Base-by-base conservation (phyloP, 306 rosid species). In the Gillenia trifoliata region DNA sequence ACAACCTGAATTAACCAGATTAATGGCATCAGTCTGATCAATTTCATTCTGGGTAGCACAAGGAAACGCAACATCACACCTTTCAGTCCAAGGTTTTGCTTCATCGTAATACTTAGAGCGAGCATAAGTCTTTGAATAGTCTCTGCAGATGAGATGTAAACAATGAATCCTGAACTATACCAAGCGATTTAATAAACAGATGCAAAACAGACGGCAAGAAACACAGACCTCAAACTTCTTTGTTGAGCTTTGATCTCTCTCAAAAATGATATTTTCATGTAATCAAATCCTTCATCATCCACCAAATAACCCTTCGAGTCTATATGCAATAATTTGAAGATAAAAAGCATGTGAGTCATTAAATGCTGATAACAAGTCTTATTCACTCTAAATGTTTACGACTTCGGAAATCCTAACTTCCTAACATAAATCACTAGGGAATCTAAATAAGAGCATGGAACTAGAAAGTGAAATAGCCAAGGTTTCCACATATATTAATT, bases 231-330 rank as follows among this genome's bases (percentile, higher is more conserved):
- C 77, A 90, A 85, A 83, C 96, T 94, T 85, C 97, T 88, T 77
- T 94, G 93, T 76, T 94, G 97, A 72, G 91, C 85, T 82, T 94
- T 94, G 80, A 94, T 84, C 77, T 91, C 98, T 87, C 98, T 86
- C 77, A 94, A 82, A 74, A 94, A 83, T 68, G 92, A 85, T 76
- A 94, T 87, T 86, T 94, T 94, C 89, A 87, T 84, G 85, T 84
- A 91, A 79, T 94, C 98, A 81, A 94, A 94, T 74, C 98, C 98
- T 68, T 94, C 98, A 80, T 94, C 98, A 79, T 94, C 98, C 84
- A 91, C 94, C 80, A 94, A 80, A 88, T 89, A 94, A 47, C 98
- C 98, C 78, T 85, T 94, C 28, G 97, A 91, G 85, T 94, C 98
- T 94, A 93, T 91, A 93, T 62, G 66, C 73, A 83, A 33, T 28